Conservation (phyloP, 345 rosid species). For the Gossypium herbaceum region DNA sequence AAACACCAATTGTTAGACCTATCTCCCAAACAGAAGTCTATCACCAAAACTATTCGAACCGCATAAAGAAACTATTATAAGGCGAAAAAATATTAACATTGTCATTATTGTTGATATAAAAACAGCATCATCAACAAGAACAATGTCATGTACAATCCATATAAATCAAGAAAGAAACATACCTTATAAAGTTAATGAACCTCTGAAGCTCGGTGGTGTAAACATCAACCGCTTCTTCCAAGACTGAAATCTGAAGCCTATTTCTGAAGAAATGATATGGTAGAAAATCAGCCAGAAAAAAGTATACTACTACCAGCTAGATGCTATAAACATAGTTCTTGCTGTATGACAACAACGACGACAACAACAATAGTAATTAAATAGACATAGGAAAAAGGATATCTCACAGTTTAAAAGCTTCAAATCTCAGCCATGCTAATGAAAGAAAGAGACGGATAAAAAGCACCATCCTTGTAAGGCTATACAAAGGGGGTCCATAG, state of each 20-base stretch:
- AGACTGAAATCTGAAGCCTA: slow-evolving; percentile 44
- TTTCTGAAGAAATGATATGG: slow-evolving; percentile 35
- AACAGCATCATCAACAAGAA: slow-evolving; percentile 13
- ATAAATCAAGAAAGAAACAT: slow-evolving; percentile 20
- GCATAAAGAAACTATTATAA: not conserved
- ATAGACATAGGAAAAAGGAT: slow-evolving; percentile 11
- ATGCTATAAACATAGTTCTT: slow-evolving; percentile 2
- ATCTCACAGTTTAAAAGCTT: slow-evolving; percentile 65
- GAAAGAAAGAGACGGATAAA: slow-evolving; percentile 58
- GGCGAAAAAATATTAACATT: not conserved
- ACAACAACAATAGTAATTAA: slow-evolving; percentile 5
- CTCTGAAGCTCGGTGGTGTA: slow-evolving; percentile 76
- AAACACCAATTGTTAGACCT: not conserved
- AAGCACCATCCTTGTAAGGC: slow-evolving; percentile 66
- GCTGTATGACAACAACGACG: not conserved
- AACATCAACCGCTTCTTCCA: slow-evolving; percentile 69
- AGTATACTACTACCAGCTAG: slow-evolving; percentile 10
- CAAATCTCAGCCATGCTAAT: slow-evolving; percentile 62
- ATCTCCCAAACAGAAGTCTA: not conserved
- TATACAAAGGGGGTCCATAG: slow-evolving; percentile 89
- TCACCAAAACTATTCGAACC: not conserved
- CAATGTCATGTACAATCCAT: not conserved
- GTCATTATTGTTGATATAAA: not conserved
- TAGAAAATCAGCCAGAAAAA: slow-evolving; percentile 22
- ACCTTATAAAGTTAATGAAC: slow-evolving; percentile 77